A percentile compares a stretch with the other conserved stretches of the same genome.
phyloP scores from a whole-genome alignment of 2,329 filamentous ascomycete species.

The Helicocarpus griseus region DNA sequence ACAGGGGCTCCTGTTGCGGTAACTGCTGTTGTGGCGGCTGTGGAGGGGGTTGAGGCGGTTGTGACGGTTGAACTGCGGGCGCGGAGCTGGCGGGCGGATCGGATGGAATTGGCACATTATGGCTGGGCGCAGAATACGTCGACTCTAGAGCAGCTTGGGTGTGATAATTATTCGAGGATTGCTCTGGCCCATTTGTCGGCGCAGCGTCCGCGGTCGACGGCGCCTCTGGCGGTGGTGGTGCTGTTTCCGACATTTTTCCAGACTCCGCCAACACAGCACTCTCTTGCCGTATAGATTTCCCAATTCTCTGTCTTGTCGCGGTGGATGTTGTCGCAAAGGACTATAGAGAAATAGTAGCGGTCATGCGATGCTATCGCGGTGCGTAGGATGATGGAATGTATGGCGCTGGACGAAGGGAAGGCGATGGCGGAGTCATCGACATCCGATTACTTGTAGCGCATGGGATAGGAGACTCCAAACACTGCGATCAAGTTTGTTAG shows the following conservation, averaged over 20 bases:
- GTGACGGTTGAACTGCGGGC: conserved; percentile 29
- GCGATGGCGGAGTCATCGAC: background rate
- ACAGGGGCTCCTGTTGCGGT: conserved; percentile 9
- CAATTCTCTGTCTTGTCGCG: background rate
- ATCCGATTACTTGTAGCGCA: conserved; percentile 1
- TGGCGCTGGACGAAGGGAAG: background rate
- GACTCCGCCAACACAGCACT: background rate
- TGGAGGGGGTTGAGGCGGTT: conserved; percentile 31
- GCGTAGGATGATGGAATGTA: background rate
- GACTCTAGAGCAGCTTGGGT: conserved; percentile 9
- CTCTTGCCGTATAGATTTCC: background rate
- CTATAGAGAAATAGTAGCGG: background rate
- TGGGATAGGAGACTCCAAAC: background rate
- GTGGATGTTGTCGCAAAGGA: background rate
- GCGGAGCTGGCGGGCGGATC: background rate
- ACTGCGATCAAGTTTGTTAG: background rate
- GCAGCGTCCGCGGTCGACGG: conserved; percentile 10
- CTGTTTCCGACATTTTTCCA: conserved; percentile 1
- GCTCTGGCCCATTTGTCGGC: conserved; percentile 6
- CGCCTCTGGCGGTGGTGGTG: conserved; percentile 5
- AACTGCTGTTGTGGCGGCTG: conserved; percentile 30
- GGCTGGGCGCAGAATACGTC: conserved; percentile 19
- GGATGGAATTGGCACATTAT: conserved; percentile 15
- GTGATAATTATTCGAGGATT: background rate
- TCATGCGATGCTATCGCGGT: background rate